These are phyloP conservation scores for Trapa incisa DNA, from an alignment of 345 rosid genomes.

Conservation along the genomic window DNA sequence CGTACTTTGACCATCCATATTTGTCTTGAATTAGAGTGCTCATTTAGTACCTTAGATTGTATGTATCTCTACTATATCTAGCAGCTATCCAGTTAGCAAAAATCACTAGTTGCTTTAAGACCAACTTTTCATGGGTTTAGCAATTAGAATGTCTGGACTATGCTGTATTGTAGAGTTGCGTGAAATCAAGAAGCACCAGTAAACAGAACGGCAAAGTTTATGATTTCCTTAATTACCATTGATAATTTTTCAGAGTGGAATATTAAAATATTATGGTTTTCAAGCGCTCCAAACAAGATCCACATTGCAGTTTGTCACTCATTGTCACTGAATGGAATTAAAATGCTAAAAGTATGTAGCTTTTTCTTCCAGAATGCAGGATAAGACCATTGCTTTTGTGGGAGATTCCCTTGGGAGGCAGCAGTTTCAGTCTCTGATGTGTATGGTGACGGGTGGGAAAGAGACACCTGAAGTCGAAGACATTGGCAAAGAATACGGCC, in stretches of 20 bases:
- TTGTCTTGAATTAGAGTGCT: too few relatives aligned
- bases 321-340: neutral
- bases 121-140: too few relatives aligned
- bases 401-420: conserved; percentile 83
- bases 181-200: too few relatives aligned
- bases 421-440: conserved; percentile 67
- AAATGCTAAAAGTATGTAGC: neutral
- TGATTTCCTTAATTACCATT: neutral
- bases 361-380: conserved; percentile 44
- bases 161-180: too few relatives aligned
- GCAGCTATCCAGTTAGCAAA: too few relatives aligned
- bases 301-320: neutral
- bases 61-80: too few relatives aligned
- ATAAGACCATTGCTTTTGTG: conserved; percentile 67
- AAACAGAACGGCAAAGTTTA: too few relatives aligned
- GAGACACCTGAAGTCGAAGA: conserved; percentile 42
- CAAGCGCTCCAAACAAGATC: neutral
- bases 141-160: too few relatives aligned
- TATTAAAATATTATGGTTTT: neutral
- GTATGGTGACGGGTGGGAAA: conserved; percentile 63
- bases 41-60: too few relatives aligned
- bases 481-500: conserved; percentile 48
- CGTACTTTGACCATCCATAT: too few relatives aligned
- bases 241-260: neutral
- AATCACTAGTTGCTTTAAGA: too few relatives aligned